A percentile compares a stretch with the other conserved stretches of the same genome.
Evolutionary conservation across 176 grass and related monocot species (phyloP).

Genomic region (Bothriochloa decipiens): DNA sequence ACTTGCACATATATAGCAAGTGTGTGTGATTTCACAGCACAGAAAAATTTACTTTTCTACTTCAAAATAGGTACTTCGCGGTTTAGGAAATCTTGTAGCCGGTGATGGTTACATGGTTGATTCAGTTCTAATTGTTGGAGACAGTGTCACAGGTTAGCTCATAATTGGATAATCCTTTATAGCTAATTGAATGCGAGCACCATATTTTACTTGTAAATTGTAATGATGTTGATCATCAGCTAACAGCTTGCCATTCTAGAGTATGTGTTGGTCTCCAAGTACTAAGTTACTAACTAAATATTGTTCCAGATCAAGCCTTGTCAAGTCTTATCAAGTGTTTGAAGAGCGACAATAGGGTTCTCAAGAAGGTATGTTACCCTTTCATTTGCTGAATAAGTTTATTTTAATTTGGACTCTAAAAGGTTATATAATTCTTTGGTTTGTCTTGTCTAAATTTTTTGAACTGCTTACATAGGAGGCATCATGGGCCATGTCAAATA

Average conservation of each 20-base stretch:
- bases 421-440: conserved; percentile 2
- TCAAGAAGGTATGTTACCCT: conserved; percentile 69
- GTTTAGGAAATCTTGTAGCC: conserved; percentile 92
- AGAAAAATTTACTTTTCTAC: conserved; percentile 37
- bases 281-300: conserved; percentile 43
- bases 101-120: conserved; percentile 76
- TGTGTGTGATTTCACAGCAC: conserved; percentile 26
- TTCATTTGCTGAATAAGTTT: conserved; percentile 26
- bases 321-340: conserved; percentile 90
- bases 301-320: conserved; percentile 71
- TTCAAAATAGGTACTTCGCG: conserved; percentile 80
- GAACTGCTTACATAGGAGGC: conserved; percentile 67
- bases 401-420: conserved; percentile 27
- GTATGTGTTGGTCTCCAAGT: conserved; percentile 5
- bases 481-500: conserved; percentile 91
- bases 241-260: not conserved
- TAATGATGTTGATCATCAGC: not conserved
- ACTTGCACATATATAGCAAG: not conserved
- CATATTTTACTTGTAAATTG: conserved; percentile 22
- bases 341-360: conserved; percentile 86
- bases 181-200: conserved; percentile 16
- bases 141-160: conserved; percentile 71
- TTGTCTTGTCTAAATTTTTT: not conserved
- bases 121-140: conserved; percentile 74
- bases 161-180: conserved; percentile 5